A percentile compares a stretch with the other conserved stretches of the same genome.
Evolutionary conservation across 1,139 yeast genomes (phyloP).

Genomic region (Taphrina betulina): DNA sequence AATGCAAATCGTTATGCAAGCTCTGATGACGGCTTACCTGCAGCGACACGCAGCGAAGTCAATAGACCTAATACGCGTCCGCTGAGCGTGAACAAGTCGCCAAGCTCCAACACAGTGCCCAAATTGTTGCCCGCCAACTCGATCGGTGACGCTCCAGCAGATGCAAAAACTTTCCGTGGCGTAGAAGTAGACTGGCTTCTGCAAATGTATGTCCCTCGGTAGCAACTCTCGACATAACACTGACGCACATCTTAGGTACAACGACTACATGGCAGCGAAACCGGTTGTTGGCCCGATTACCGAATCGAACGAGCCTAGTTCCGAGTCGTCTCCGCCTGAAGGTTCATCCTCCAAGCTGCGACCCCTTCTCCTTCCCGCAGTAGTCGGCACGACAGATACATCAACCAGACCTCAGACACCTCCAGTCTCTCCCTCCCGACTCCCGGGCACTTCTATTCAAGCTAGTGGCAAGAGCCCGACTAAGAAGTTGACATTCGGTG

Average conservation of each 20-base stretch:
- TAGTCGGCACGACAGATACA: not conserved
- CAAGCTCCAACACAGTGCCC: not conserved
- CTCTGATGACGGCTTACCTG: not conserved
- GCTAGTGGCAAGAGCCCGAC: not conserved
- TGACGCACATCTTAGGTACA: no score
- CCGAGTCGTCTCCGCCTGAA: not conserved
- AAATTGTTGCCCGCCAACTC: not conserved
- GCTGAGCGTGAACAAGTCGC: not conserved
- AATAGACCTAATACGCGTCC: not conserved
- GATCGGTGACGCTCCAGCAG: not conserved
- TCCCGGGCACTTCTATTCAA: no score
- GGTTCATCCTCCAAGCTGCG: not conserved
- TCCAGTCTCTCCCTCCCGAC: not conserved
- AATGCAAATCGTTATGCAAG: no score
- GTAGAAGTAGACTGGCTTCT: slow-evolving; percentile 27
- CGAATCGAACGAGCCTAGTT: slow-evolving; percentile 1
- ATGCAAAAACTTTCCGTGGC: slow-evolving; percentile 13
- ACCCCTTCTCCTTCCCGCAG: slow-evolving; percentile 6
- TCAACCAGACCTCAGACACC: no score
- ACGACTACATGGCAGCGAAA: slow-evolving; percentile 3
- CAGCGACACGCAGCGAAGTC: not conserved
- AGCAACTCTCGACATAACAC: no score
- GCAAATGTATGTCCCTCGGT: slow-evolving; percentile 6
- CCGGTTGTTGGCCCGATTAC: not conserved
- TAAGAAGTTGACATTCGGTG: not conserved